Conservation (phyloP, 306 rosid species). For the Trifolium pratense region DNA sequence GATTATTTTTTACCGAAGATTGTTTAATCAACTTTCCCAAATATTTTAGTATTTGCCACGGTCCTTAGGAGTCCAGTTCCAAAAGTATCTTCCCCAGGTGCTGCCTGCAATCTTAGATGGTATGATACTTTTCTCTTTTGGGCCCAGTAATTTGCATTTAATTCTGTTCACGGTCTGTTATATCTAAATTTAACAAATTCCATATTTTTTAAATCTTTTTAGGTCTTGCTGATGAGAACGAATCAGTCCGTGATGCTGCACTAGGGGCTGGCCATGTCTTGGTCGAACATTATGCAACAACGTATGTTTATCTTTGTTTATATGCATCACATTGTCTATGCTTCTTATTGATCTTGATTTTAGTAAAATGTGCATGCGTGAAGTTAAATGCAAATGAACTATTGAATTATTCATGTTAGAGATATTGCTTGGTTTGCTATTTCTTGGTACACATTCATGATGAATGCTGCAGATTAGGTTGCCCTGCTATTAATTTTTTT, state of each 20-base stretch:
- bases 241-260: conserved; percentile 98
- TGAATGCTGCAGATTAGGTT: conserved; percentile 6
- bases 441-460: conserved; percentile 21
- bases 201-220: conserved; percentile 6
- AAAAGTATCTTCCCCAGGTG: conserved; percentile 89
- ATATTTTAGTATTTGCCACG: conserved; percentile 81
- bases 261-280: conserved; percentile 97
- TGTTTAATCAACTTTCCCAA: conserved; percentile 34
- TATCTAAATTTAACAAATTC: conserved; percentile 5
- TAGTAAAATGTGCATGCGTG: not conserved
- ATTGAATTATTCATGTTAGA: conserved; percentile 8
- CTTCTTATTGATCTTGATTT: not conserved
- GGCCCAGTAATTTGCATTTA: not conserved
- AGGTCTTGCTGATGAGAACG: conserved; percentile 99
- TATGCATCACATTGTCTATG: conserved; percentile 5
- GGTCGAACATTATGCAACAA: conserved; percentile 95
- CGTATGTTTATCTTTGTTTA: conserved; percentile 61
- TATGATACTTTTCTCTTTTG: conserved; percentile 36
- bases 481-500: conserved; percentile 18
- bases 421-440: conserved; percentile 7
- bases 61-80: conserved; percentile 89
- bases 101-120: conserved; percentile 96
- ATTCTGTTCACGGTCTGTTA: conserved; percentile 14
- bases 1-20: conserved; percentile 11
- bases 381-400: conserved; percentile 1